These are phyloP conservation scores for Sergeia podlipaevii DNA, from an alignment of 208 protist species.

Conservation along the genomic window DNA sequence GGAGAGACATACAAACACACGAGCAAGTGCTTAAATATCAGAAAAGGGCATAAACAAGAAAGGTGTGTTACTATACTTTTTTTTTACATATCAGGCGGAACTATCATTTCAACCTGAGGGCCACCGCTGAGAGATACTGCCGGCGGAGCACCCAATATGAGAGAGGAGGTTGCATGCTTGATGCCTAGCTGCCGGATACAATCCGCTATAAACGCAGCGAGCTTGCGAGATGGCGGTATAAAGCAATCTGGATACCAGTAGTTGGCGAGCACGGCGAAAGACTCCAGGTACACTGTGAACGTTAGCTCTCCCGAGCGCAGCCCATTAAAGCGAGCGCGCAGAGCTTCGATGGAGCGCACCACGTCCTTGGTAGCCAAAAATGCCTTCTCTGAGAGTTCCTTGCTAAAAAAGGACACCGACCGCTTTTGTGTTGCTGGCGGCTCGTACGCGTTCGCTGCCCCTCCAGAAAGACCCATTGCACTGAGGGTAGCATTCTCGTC, in stretches of 20 bases:
- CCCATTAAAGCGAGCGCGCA: conserved; percentile 14
- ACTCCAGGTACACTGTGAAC: conserved; percentile 74
- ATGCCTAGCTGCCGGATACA: conserved; percentile 53
- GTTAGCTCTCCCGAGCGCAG: conserved; percentile 40
- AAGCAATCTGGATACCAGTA: conserved; percentile 85
- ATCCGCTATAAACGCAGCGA: conserved; percentile 60
- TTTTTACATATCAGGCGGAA: no score
- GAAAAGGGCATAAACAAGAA: no score
- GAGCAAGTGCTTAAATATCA: no score
- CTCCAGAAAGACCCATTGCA: no score
- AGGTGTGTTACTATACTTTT: no score
- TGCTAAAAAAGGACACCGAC: conserved; percentile 1
- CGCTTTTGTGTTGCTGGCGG: background rate
- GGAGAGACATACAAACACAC: no score
- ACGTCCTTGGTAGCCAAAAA: conserved; percentile 49
- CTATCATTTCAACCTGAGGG: conserved; percentile 26
- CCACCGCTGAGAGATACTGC: conserved; percentile 44
- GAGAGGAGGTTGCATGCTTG: conserved; percentile 42
- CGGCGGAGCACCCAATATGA: conserved; percentile 60
- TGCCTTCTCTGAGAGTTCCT: background rate
- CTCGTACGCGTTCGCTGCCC: conserved; percentile 4
- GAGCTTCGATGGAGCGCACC: conserved; percentile 16
- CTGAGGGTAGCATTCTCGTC: background rate
- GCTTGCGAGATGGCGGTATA: conserved; percentile 55
- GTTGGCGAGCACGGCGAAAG: conserved; percentile 31